phyloP scores from a whole-genome alignment of 2,329 filamentous ascomycete genomes.

The Didymella segeticola region DNA sequence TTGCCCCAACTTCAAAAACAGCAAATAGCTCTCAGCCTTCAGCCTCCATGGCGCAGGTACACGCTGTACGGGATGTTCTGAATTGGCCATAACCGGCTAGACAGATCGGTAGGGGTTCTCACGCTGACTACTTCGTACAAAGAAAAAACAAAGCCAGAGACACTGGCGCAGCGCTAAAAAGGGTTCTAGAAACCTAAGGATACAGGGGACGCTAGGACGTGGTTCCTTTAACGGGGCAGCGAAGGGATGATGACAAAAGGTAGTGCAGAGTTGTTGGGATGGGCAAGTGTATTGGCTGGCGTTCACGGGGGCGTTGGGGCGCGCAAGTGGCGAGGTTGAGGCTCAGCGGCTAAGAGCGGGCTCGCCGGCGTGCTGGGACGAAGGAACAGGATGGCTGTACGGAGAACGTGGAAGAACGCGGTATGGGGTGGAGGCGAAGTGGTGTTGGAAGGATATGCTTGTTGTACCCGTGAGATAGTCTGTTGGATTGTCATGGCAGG shows the following conservation, averaged over 20 bases:
- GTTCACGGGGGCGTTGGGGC: background rate
- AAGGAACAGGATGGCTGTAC: background rate
- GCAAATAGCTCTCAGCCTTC: conserved; percentile 34
- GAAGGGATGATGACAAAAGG: background rate
- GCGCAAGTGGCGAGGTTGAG: conserved; percentile 6
- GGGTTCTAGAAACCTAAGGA: background rate
- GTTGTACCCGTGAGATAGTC: background rate
- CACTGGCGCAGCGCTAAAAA: conserved; percentile 3
- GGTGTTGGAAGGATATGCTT: background rate
- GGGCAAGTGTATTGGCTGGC: background rate
- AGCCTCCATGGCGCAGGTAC: conserved; percentile 36
- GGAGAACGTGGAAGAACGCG: background rate
- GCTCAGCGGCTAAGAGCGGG: conserved; percentile 12
- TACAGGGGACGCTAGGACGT: conserved; percentile 1
- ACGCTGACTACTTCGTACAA: no score
- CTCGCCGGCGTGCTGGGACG: conserved; percentile 12
- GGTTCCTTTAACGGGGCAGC: background rate
- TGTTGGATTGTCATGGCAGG: conserved; percentile 7
- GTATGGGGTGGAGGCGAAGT: background rate
- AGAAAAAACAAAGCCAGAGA: no score
- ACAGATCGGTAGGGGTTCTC: no score
- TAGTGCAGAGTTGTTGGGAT: background rate
- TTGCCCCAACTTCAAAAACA: conserved; percentile 31
- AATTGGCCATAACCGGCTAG: conserved; percentile 8
- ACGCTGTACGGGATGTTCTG: conserved; percentile 29